Evolutionary conservation across 495 filamentous ascomycete genomes (phyloP).

Genomic region (Rusavskia elegans): DNA sequence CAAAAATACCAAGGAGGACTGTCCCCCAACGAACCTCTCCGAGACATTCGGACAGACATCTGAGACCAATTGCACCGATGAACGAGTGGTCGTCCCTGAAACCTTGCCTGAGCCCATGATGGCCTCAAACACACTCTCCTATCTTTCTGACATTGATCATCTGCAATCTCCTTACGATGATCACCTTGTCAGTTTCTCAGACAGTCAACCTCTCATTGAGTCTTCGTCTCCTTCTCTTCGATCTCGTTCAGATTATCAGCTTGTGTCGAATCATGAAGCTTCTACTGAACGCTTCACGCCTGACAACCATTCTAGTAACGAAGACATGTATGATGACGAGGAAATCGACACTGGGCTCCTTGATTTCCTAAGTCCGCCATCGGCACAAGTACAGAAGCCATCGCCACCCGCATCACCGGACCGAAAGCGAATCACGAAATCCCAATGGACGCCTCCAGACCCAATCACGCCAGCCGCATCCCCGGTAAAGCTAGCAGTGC

Average conservation of each 20-base stretch:
- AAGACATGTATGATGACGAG: conserved; percentile 4
- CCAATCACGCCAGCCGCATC: conserved; percentile 3
- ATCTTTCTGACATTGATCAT: neutral
- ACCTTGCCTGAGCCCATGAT: neutral
- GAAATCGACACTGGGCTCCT: conserved; percentile 2
- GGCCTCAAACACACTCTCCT: neutral
- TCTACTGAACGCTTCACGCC: neutral
- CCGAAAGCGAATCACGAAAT: neutral
- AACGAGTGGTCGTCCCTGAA: neutral
- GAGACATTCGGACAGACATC: no score
- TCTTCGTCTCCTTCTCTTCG: neutral
- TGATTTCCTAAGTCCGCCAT: neutral
- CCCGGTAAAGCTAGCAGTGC: neutral
- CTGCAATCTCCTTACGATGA: neutral
- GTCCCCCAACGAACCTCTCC: no score
- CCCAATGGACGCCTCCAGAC: conserved; percentile 6
- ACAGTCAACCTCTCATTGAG: neutral
- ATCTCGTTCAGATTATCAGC: neutral
- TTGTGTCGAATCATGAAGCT: neutral
- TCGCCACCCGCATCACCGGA: neutral
- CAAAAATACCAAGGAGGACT: no score
- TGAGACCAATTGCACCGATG: no score
- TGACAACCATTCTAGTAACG: neutral
- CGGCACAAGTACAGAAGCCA: neutral
- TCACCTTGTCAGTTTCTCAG: neutral